These are phyloP conservation scores for Spinellus fusiger DNA, from an alignment of 192 early-diverging fungal genomes.

Conservation along the genomic window DNA sequence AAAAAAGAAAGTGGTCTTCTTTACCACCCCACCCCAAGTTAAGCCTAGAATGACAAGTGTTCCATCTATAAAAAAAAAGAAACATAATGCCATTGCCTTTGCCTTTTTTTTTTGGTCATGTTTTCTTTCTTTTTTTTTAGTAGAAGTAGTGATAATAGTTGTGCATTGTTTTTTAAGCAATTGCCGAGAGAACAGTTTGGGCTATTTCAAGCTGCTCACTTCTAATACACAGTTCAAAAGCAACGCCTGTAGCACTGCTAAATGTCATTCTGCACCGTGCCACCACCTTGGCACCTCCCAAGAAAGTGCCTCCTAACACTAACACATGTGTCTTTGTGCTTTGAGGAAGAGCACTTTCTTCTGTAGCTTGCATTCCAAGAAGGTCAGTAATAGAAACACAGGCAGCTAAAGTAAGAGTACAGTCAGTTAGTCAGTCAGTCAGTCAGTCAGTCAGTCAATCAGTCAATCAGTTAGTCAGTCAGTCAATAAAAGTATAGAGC, in stretches of 20 bases:
- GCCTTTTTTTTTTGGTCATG: neutral
- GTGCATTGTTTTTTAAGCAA: constrained; percentile 44
- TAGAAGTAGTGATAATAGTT: neutral
- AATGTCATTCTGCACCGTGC: constrained; percentile 87
- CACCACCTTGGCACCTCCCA: constrained; percentile 69
- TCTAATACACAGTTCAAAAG: constrained; percentile 85
- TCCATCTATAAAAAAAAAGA: neutral
- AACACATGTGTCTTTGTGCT: constrained; percentile 80
- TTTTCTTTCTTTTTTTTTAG: neutral
- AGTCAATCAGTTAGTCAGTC: no score
- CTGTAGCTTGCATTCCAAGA: constrained; percentile 83
- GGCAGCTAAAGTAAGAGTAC: constrained; percentile 44
- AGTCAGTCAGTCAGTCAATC: no score
- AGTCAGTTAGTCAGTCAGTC: no score
- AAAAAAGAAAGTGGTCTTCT: no score
- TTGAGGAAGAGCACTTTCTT: constrained; percentile 63
- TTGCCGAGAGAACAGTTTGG: constrained; percentile 71
- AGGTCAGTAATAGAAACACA: constrained; percentile 64
- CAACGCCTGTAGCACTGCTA: constrained; percentile 76
- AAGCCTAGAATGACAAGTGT: constrained; percentile 44
- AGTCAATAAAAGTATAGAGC: neutral
- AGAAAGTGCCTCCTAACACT: constrained; percentile 79
- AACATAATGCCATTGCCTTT: neutral
- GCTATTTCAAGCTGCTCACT: constrained; percentile 60
- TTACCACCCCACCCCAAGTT: no score